Evolutionary conservation across 352 stramenopile genomes (phyloP).

Genomic region (Aphanomyces astaci): DNA sequence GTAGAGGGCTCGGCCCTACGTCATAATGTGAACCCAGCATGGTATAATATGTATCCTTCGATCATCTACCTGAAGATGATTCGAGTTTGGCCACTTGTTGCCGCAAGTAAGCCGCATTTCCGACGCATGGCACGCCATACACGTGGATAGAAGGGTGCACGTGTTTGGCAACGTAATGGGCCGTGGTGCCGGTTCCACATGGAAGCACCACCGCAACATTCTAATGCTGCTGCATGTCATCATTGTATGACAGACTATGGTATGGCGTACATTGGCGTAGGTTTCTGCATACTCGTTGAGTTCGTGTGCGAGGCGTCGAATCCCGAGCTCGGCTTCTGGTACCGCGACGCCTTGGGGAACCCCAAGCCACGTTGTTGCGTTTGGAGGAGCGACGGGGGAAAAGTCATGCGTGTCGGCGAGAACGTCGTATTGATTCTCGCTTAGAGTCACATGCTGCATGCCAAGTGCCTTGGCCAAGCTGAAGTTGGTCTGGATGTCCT

Average conservation of each 20-base stretch:
- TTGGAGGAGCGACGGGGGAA: not conserved
- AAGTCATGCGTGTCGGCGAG: constrained; percentile 27
- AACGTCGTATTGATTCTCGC: constrained; percentile 34
- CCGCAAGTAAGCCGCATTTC: constrained; percentile 45
- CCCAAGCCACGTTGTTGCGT: constrained; percentile 29
- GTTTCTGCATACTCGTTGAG: constrained; percentile 52
- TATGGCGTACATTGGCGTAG: not conserved
- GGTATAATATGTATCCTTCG: constrained; percentile 13
- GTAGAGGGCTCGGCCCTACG: constrained; percentile 19
- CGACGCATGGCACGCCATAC: constrained; percentile 65
- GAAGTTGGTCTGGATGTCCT: constrained; percentile 36
- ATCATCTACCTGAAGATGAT: constrained; percentile 12
- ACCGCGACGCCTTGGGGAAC: constrained; percentile 40
- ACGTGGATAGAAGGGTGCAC: constrained; percentile 38
- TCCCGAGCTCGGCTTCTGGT: constrained; percentile 43
- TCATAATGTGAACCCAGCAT: not conserved
- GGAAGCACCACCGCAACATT: constrained; percentile 57
- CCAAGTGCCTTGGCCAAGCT: constrained; percentile 36
- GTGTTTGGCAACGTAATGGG: constrained; percentile 71
- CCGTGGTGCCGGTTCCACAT: constrained; percentile 67
- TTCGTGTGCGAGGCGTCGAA: constrained; percentile 51
- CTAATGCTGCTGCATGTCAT: not conserved
- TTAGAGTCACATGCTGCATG: constrained; percentile 59
- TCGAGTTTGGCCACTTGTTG: constrained; percentile 46
- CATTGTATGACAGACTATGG: constrained; percentile 16